Evolutionary conservation across 257 asterid genomes (phyloP).

Genomic region (Capsicum pubescens): DNA sequence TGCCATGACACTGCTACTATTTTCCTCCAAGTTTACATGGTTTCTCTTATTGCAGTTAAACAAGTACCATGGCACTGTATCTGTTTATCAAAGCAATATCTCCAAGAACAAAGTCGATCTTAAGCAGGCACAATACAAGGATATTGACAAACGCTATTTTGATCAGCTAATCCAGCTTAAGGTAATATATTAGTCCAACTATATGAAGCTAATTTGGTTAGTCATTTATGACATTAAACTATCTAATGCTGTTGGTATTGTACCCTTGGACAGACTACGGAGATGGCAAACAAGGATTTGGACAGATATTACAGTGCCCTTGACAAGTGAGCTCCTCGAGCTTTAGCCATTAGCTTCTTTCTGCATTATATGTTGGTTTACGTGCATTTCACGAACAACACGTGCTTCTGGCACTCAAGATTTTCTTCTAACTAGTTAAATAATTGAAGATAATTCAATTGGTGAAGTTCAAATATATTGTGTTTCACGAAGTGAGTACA

Average conservation of each 20-base stretch:
- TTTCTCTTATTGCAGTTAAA: conserved; percentile 63
- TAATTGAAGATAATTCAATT: background rate
- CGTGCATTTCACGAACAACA: background rate
- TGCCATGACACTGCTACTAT: conserved; percentile 53
- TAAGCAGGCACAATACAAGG: conserved; percentile 92
- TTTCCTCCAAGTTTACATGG: background rate
- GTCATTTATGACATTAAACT: conserved; percentile 16
- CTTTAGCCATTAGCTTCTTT: conserved; percentile 17
- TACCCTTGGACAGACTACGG: conserved; percentile 74
- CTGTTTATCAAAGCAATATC: conserved; percentile 86
- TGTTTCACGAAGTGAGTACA: conserved; percentile 2
- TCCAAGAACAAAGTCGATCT: conserved; percentile 77
- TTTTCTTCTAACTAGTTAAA: background rate
- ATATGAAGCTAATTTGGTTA: conserved; percentile 14
- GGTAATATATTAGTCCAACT: conserved; percentile 50
- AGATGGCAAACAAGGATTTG: conserved; percentile 99
- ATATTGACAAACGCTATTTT: conserved; percentile 93
- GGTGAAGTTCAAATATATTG: background rate
- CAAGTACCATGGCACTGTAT: conserved; percentile 70
- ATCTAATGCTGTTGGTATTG: conserved; percentile 16
- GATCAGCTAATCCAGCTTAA: conserved; percentile 95
- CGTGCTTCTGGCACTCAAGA: background rate
- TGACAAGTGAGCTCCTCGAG: conserved; percentile 71
- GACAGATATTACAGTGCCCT: conserved; percentile 95
- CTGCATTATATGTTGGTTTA: conserved; percentile 5